phyloP scores from a whole-genome alignment of 2,329 filamentous ascomycete species.

The Aureobasidium sp. region DNA sequence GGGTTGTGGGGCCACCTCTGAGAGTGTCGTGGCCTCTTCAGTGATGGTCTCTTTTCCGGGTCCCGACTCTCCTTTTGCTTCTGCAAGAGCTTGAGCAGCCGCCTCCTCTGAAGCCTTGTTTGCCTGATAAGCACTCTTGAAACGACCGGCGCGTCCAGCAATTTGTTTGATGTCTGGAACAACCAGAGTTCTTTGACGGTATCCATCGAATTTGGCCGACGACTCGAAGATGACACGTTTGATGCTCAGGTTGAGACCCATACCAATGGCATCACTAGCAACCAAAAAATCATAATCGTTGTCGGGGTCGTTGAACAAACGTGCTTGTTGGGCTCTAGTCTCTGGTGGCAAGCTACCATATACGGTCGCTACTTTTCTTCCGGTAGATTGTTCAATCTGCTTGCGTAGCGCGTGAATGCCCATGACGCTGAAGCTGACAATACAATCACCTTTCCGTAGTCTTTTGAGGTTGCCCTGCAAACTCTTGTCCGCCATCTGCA shows the following conservation, averaged over 20 bases:
- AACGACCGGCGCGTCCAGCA: conserved; percentile 84
- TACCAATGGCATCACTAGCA: conserved; percentile 92
- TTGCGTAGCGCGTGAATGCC: conserved; percentile 73
- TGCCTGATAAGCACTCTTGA: conserved; percentile 61
- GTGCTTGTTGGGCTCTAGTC: conserved; percentile 83
- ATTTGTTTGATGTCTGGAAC: conserved; percentile 90
- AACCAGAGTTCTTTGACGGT: conserved; percentile 50
- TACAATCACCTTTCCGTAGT: conserved; percentile 80
- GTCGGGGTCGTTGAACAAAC: conserved; percentile 86
- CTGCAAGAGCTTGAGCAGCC: conserved; percentile 23
- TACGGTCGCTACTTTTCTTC: conserved; percentile 79
- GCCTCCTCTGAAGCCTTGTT: conserved; percentile 23
- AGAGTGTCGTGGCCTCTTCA: background rate
- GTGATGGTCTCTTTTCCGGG: conserved; percentile 4
- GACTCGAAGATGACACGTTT: conserved; percentile 85
- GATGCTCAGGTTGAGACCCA: conserved; percentile 88
- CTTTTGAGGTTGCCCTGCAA: conserved; percentile 57
- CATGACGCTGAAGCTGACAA: conserved; percentile 80
- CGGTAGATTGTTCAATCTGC: conserved; percentile 68
- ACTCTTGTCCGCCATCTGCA: conserved; percentile 59
- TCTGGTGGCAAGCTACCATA: conserved; percentile 91
- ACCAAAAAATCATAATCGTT: conserved; percentile 95
- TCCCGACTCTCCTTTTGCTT: conserved; percentile 23
- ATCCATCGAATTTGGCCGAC: conserved; percentile 64
- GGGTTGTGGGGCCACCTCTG: background rate